A percentile compares a stretch with the other conserved stretches of the same genome.
phyloP scores from a whole-genome alignment of 495 filamentous ascomycete genomes.

The Daldinia decipiens region DNA sequence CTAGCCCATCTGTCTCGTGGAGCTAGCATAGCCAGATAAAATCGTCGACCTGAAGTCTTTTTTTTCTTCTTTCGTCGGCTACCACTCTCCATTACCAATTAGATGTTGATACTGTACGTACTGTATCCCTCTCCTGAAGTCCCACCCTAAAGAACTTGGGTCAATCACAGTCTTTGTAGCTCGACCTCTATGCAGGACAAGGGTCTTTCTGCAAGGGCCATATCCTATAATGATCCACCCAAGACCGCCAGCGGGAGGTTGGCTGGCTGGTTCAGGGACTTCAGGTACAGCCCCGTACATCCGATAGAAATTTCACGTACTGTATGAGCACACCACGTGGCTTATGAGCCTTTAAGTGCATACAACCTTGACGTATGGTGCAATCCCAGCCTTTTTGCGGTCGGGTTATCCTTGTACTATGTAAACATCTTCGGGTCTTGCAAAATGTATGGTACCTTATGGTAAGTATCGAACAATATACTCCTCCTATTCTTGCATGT shows the following conservation, averaged over 20 bases:
- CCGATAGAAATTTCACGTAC: constrained; percentile 23
- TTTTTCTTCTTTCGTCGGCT: constrained; percentile 32
- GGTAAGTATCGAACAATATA: neutral
- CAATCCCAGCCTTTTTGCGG: constrained; percentile 14
- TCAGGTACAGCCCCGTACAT: constrained; percentile 26
- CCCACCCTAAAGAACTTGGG: constrained; percentile 22
- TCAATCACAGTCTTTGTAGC: constrained; percentile 38
- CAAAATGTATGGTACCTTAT: neutral
- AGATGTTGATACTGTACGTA: constrained; percentile 37
- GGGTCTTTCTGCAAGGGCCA: constrained; percentile 43
- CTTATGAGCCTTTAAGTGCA: constrained; percentile 22
- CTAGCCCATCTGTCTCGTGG: constrained; percentile 25
- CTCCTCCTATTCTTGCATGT: neutral
- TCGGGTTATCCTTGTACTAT: neutral
- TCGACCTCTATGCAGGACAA: constrained; percentile 33
- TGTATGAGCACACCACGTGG: constrained; percentile 35
- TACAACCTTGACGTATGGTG: constrained; percentile 1
- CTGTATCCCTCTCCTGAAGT: constrained; percentile 37
- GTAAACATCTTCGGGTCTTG: neutral
- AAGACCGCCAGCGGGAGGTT: constrained; percentile 19
- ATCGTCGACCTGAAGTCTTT: constrained; percentile 13
- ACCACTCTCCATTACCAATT: constrained; percentile 37
- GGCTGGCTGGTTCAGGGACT: constrained; percentile 27
- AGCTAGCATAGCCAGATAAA: constrained; percentile 34
- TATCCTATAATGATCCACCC: constrained; percentile 11